Conservation (phyloP, 2,329 filamentous ascomycete genomes). For the Phaeophleospora eucalypticola region DNA sequence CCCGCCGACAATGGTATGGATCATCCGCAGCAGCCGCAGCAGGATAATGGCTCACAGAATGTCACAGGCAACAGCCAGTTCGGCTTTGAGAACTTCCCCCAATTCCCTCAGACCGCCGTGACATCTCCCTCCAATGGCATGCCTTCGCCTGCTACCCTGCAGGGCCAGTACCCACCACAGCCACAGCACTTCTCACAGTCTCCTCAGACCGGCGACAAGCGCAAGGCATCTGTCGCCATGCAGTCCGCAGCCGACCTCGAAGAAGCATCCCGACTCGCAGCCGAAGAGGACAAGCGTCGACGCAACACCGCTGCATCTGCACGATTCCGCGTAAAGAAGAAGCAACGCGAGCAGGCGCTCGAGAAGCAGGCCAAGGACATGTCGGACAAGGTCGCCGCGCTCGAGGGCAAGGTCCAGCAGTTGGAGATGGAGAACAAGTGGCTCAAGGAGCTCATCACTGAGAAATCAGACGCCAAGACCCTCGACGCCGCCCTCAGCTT, state of each 20-base stretch:
- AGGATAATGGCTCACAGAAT: not conserved
- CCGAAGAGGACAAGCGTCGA: conserved; percentile 52
- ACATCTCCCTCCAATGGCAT: conserved; percentile 25
- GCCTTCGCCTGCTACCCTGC: conserved; percentile 26
- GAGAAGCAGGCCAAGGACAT: conserved; percentile 51
- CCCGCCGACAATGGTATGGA: conserved; percentile 18
- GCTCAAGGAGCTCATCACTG: conserved; percentile 50
- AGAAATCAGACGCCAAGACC: conserved; percentile 41
- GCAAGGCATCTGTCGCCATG: conserved; percentile 39
- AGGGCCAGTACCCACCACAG: conserved; percentile 27
- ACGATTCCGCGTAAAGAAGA: conserved; percentile 54
- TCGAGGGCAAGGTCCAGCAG: conserved; percentile 46
- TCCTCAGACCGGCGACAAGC: conserved; percentile 40
- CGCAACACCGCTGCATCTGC: conserved; percentile 52
- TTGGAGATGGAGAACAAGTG: conserved; percentile 52
- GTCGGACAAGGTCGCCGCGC: conserved; percentile 43
- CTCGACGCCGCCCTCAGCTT: conserved; percentile 21
- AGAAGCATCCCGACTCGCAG: conserved; percentile 44
- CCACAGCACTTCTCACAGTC: conserved; percentile 18
- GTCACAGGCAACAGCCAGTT: not conserved
- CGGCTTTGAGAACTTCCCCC: conserved; percentile 38
- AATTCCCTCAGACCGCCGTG: conserved; percentile 30
- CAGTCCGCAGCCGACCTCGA: conserved; percentile 38
- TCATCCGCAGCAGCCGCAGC: not conserved
- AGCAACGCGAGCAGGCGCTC: conserved; percentile 50